Evolutionary conservation across 2,329 filamentous ascomycete species (phyloP).

Genomic region (Arthrinium puccinioides): DNA sequence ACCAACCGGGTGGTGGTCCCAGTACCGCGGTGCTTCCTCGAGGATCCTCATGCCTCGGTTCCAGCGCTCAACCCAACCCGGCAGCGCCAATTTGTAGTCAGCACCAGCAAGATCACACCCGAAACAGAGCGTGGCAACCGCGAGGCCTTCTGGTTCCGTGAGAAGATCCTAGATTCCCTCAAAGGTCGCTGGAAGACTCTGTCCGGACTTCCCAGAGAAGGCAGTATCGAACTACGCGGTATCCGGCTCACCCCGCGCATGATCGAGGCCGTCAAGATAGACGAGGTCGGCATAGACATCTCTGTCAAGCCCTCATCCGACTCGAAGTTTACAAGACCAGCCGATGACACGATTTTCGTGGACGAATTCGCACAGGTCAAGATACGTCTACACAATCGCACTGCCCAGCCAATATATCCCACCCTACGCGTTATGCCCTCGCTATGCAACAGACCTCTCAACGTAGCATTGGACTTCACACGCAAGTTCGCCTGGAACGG

Average conservation of each 20-base stretch:
- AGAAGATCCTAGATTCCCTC: slow-evolving; percentile 67
- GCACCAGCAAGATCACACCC: slow-evolving; percentile 68
- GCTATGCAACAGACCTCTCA: slow-evolving; percentile 64
- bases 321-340: background rate
- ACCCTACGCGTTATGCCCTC: slow-evolving; percentile 71
- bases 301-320: slow-evolving; percentile 32
- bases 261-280: slow-evolving; percentile 75
- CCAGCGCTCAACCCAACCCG: slow-evolving; percentile 73
- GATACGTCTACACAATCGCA: slow-evolving; percentile 70
- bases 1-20: slow-evolving; percentile 71
- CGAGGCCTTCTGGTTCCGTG: slow-evolving; percentile 88
- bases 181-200: slow-evolving; percentile 63
- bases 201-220: slow-evolving; percentile 45
- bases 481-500: slow-evolving; percentile 82
- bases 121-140: slow-evolving; percentile 71
- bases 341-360: slow-evolving; percentile 24
- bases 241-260: slow-evolving; percentile 69
- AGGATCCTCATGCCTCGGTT: slow-evolving; percentile 70
- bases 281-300: slow-evolving; percentile 66
- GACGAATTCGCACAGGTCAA: slow-evolving; percentile 64
- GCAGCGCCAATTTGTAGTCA: slow-evolving; percentile 91
- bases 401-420: slow-evolving; percentile 57
- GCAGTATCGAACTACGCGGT: slow-evolving; percentile 68
- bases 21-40: slow-evolving; percentile 65
- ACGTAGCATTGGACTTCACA: slow-evolving; percentile 71